These are phyloP conservation scores for Leccinum disarticulatum DNA, from an alignment of 768 basidiomycete species.

Conservation along the genomic window DNA sequence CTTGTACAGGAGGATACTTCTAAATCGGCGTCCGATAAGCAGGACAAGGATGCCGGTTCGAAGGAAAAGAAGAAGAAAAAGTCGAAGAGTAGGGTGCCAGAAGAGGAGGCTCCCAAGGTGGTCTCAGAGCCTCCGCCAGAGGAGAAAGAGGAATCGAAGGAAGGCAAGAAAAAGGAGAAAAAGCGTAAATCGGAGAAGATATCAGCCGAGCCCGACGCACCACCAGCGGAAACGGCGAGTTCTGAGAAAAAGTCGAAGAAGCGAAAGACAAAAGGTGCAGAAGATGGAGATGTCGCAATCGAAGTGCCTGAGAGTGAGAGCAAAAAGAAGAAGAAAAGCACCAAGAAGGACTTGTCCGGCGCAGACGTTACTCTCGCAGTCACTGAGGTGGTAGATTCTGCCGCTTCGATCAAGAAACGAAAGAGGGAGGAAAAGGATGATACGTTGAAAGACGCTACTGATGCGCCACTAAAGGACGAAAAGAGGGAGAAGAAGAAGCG, in stretches of 20 bases:
- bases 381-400: slow-evolving; percentile 16
- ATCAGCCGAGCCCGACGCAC: slow-evolving; percentile 20
- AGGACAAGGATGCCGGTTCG: not conserved
- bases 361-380: slow-evolving; percentile 4
- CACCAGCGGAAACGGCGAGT: slow-evolving; percentile 11
- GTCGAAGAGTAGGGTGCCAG: not conserved
- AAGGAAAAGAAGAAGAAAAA: not conserved
- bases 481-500: slow-evolving; percentile 35
- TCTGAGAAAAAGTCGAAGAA: slow-evolving; percentile 33
- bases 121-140: not conserved
- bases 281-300: slow-evolving; percentile 10
- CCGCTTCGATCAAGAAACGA: slow-evolving; percentile 20
- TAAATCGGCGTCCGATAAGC: not conserved
- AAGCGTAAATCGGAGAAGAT: slow-evolving; percentile 16
- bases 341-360: slow-evolving; percentile 12
- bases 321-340: slow-evolving; percentile 30
- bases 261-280: slow-evolving; percentile 29
- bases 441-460: slow-evolving; percentile 6
- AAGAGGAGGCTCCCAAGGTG: not conserved
- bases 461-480: slow-evolving; percentile 16
- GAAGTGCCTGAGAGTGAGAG: slow-evolving; percentile 4
- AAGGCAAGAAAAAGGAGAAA: slow-evolving; percentile 20
- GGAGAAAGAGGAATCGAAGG: slow-evolving; percentile 1
- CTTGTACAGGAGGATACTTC: not conserved
- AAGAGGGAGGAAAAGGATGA: slow-evolving; percentile 17